Percentiles rank a stretch among this genome's conserved stretches.
phyloP scores from a whole-genome alignment of 805 yeast species.

The Ogataea neopini region DNA sequence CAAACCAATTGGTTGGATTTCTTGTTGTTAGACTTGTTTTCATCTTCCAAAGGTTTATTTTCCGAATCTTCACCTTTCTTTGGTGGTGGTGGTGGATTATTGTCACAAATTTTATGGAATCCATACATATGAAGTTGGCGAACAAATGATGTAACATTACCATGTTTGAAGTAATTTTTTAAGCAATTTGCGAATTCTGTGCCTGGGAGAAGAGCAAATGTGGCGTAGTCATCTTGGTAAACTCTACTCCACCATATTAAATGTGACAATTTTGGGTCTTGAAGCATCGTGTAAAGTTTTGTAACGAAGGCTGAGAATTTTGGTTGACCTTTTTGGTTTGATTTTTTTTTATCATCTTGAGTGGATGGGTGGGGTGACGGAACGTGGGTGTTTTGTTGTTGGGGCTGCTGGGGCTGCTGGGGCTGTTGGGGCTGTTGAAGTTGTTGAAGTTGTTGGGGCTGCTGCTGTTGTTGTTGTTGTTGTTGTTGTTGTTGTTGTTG shows the following conservation, averaged over 20 bases:
- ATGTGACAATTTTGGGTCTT: conserved; percentile 51
- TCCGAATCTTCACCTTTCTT: background rate
- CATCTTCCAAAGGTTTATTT: conserved; percentile 24
- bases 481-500: background rate
- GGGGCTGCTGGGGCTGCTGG: background rate
- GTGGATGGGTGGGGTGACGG: background rate
- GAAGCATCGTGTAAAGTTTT: conserved; percentile 62
- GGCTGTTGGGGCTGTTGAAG: background rate
- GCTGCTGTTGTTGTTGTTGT: background rate
- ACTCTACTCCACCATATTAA: conserved; percentile 64
- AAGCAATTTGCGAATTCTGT: conserved; percentile 60
- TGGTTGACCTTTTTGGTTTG: conserved; percentile 13
- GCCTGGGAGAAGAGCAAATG: conserved; percentile 66
- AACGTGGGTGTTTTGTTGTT: conserved; percentile 8
- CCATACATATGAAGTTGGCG: conserved; percentile 97
- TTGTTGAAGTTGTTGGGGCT: background rate
- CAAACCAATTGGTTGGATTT: conserved; percentile 39
- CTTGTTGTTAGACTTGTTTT: conserved; percentile 2
- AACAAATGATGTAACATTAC: conserved; percentile 90
- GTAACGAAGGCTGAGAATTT: conserved; percentile 65
- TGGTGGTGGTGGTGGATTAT: conserved; percentile 25
- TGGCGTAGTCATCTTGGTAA: conserved; percentile 45
- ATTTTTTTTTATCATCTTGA: background rate
- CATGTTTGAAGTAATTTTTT: conserved; percentile 86
- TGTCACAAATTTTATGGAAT: conserved; percentile 75